Evolutionary conservation across 345 rosid species (phyloP).

Genomic region (Euphorbia peplus): DNA sequence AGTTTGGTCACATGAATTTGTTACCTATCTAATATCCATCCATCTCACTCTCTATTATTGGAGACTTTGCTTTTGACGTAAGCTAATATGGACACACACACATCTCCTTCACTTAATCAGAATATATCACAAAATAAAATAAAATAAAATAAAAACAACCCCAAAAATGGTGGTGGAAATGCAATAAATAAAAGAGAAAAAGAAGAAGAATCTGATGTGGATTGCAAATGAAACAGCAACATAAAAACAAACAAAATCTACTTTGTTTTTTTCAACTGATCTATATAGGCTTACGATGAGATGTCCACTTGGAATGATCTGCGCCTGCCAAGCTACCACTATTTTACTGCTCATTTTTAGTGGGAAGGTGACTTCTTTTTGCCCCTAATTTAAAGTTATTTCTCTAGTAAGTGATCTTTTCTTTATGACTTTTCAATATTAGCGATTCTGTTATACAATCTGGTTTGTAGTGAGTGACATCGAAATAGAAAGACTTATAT

Average conservation of each 20-base stretch:
- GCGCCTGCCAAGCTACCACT: conserved; percentile 22
- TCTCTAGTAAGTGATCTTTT: no score
- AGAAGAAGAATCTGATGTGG: conserved; percentile 19
- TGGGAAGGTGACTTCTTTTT: not conserved
- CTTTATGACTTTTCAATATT: no score
- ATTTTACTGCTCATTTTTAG: not conserved
- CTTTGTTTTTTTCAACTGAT: not conserved
- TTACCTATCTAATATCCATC: no score
- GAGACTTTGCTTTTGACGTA: not conserved
- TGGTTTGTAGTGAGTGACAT: no score
- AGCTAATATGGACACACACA: not conserved
- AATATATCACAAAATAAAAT: not conserved
- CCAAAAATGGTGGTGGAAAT: not conserved
- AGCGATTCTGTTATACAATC: no score
- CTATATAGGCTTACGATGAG: conserved; percentile 6
- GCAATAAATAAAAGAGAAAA: not conserved
- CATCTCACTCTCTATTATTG: no score
- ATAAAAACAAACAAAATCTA: not conserved
- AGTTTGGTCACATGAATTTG: no score
- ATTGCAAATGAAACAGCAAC: conserved; percentile 16
- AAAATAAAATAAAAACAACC: not conserved
- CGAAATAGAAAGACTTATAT: no score
- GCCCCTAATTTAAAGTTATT: no score
- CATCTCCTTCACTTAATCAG: not conserved
- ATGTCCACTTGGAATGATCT: conserved; percentile 31